Conservation (phyloP, 2,329 filamentous ascomycete species). For the Fusarium staphyleae region DNA sequence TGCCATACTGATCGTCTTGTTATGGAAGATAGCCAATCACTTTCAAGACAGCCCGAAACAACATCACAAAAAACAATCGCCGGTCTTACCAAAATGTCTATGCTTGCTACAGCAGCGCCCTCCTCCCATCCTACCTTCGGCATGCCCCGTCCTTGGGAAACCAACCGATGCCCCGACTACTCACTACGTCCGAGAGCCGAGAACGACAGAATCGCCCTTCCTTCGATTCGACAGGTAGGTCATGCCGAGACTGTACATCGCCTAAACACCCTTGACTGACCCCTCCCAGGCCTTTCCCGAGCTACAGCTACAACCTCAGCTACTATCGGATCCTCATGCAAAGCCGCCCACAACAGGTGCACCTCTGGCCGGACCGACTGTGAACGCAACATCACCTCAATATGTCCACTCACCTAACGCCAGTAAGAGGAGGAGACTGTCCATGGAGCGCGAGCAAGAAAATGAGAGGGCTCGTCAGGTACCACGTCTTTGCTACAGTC, state of each 20-base stretch:
- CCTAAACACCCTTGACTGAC: slow-evolving; percentile 30
- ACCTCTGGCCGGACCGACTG: slow-evolving; percentile 45
- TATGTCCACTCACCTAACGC: slow-evolving; percentile 58
- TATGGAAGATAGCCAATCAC: slow-evolving; percentile 53
- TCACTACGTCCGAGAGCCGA: slow-evolving; percentile 48
- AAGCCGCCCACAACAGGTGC: slow-evolving; percentile 46
- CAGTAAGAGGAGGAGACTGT: slow-evolving; percentile 57
- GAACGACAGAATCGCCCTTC: slow-evolving; percentile 53
- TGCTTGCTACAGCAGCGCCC: slow-evolving; percentile 56
- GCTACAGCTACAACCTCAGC: slow-evolving; percentile 47
- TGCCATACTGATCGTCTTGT: slow-evolving; percentile 35
- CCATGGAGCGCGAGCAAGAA: slow-evolving; percentile 51
- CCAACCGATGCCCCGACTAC: slow-evolving; percentile 46
- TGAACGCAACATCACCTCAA: slow-evolving; percentile 51
- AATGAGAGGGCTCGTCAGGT: slow-evolving; percentile 52
- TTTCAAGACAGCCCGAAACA: slow-evolving; percentile 42
- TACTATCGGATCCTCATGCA: slow-evolving; percentile 42
- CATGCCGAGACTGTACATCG: background rate
- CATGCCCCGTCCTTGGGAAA: slow-evolving; percentile 51
- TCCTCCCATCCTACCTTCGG: slow-evolving; percentile 52
- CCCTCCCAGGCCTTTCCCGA: slow-evolving; percentile 56
- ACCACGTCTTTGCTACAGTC: slow-evolving; percentile 55
- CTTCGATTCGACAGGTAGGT: slow-evolving; percentile 61
- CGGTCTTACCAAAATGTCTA: slow-evolving; percentile 55
- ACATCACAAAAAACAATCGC: slow-evolving; percentile 33